phyloP scores from a whole-genome alignment of 495 filamentous ascomycete genomes.

The Amorphotheca resinae region DNA sequence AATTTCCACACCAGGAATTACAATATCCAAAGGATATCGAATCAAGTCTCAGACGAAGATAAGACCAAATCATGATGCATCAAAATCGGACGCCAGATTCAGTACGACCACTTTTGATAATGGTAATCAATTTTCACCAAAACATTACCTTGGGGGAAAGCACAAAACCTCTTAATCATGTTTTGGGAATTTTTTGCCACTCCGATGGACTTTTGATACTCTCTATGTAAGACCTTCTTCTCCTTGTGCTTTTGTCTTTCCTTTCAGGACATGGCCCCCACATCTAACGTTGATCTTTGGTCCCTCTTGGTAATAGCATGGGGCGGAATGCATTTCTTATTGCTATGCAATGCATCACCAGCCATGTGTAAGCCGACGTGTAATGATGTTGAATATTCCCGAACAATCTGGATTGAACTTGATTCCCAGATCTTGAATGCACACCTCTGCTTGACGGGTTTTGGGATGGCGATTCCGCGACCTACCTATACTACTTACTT shows the following conservation, averaged over 20 bases:
- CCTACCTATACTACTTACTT: slow-evolving; percentile 53
- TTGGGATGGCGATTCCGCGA: slow-evolving; percentile 81
- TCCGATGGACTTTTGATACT: slow-evolving; percentile 59
- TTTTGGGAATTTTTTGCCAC: slow-evolving; percentile 50
- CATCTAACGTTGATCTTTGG: too few relatives aligned
- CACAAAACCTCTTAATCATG: slow-evolving; percentile 37
- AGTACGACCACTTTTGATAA: slow-evolving; percentile 29
- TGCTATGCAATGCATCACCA: slow-evolving; percentile 61
- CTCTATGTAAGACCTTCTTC: too few relatives aligned
- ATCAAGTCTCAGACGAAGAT: slow-evolving; percentile 13
- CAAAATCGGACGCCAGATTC: neutral
- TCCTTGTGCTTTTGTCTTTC: too few relatives aligned
- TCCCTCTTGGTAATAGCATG: slow-evolving; percentile 75
- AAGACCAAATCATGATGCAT: neutral
- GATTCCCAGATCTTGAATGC: slow-evolving; percentile 75
- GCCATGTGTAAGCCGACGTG: slow-evolving; percentile 69
- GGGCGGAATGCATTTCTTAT: slow-evolving; percentile 83
- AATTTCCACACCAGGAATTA: too few relatives aligned
- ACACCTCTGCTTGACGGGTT: slow-evolving; percentile 78
- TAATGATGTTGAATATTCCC: slow-evolving; percentile 58
- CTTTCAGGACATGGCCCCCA: too few relatives aligned
- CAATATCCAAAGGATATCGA: slow-evolving; percentile 2
- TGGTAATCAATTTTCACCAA: slow-evolving; percentile 60
- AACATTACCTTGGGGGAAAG: slow-evolving; percentile 43
- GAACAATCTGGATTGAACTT: slow-evolving; percentile 72